Percentiles rank a stretch among this genome's conserved stretches.
Evolutionary conservation across 352 stramenopile species (phyloP).

Genomic region (Globisporangium paddicum): DNA sequence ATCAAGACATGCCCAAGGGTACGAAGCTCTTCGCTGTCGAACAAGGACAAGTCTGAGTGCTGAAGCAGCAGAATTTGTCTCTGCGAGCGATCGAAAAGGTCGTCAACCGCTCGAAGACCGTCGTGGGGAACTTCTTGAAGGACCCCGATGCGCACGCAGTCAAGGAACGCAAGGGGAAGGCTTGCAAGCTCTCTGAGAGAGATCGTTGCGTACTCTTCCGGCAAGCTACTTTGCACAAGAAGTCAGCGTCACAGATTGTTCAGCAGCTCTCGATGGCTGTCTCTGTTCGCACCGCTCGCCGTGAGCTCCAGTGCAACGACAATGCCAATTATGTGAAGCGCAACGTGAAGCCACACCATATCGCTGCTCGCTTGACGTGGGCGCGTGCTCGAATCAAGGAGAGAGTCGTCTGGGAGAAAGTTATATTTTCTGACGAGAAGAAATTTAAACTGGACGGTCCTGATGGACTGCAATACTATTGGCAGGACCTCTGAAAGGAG

Average conservation of each 20-base stretch:
- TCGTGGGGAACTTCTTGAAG: not conserved
- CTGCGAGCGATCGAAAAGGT: not conserved
- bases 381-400: not conserved
- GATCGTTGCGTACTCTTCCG: not conserved
- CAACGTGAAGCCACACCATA: not conserved
- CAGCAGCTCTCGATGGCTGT: not conserved
- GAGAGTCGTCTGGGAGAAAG: not conserved
- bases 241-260: not conserved
- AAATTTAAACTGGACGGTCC: no score
- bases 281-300: no score
- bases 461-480: not conserved
- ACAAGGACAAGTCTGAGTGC: no score
- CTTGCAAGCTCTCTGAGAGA: not conserved
- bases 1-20: no score
- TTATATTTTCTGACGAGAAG: no score
- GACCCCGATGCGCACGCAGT: not conserved
- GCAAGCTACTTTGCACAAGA: not conserved
- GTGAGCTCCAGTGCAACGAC: not conserved
- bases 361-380: not conserved
- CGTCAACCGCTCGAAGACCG: not conserved
- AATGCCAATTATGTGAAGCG: not conserved
- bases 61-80: no score
- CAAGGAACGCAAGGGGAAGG: not conserved
- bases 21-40: no score
- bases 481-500: not conserved